A percentile compares a stretch with the other conserved stretches of the same genome.
These are phyloP conservation scores for Macrophomina pseudophaseolina DNA, from an alignment of 2,329 filamentous ascomycete genomes.

Conservation along the genomic window DNA sequence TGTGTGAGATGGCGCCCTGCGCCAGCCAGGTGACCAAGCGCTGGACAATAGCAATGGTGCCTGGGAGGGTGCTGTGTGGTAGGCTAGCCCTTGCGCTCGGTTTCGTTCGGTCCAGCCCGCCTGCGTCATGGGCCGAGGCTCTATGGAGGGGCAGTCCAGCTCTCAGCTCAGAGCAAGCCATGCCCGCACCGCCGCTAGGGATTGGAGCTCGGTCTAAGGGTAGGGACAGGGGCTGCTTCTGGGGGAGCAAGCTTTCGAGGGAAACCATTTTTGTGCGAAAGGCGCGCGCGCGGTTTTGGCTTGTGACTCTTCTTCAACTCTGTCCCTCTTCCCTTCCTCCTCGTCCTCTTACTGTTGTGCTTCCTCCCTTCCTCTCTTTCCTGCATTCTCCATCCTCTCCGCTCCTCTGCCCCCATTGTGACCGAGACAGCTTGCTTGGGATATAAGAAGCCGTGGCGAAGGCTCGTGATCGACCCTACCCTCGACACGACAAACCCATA, in stretches of 20 bases:
- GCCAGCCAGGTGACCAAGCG: not conserved
- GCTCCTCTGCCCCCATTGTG: not conserved
- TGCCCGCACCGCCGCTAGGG: conserved; percentile 6
- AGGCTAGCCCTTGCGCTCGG: conserved; percentile 17
- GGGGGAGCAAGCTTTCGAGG: not conserved
- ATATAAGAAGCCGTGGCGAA: not conserved
- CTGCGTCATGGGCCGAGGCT: conserved; percentile 27
- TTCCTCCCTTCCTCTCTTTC: not conserved
- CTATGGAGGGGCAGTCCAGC: conserved; percentile 17
- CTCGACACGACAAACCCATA: not conserved
- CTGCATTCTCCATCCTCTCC: not conserved
- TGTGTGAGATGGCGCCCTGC: not conserved
- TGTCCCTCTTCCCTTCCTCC: no score
- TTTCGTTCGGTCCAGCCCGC: conserved; percentile 24
- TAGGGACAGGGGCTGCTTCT: conserved; percentile 6
- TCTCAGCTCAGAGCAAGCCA: not conserved
- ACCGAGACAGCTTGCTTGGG: not conserved
- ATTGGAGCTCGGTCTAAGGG: conserved; percentile 27
- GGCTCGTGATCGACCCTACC: not conserved
- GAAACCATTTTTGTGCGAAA: not conserved
- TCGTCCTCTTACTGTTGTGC: not conserved
- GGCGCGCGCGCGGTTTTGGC: not conserved
- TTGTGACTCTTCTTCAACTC: conserved; percentile 7
- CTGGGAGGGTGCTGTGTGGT: conserved; percentile 1
- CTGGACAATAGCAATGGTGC: not conserved